A percentile compares a stretch with the other conserved stretches of the same genome.
phyloP scores from a whole-genome alignment of 352 stramenopile species.

The Phytophthora niederhauseri region DNA sequence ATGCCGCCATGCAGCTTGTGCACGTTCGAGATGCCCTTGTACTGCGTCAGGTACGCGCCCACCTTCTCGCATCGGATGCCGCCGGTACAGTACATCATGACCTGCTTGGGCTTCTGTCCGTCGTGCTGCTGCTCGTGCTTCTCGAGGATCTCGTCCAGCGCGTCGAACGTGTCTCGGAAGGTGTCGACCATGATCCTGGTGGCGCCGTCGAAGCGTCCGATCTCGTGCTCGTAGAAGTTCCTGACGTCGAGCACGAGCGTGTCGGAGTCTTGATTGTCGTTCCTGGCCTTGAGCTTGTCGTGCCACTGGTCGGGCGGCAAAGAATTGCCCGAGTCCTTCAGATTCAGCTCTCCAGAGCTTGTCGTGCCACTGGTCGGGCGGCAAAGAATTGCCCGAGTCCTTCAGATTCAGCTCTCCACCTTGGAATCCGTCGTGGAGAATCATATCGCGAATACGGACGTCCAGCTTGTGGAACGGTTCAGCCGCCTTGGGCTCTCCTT shows the following conservation, averaged over 20 bases:
- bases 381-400: constrained; percentile 7
- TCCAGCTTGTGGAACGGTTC: constrained; percentile 79
- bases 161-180: constrained; percentile 60
- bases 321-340: constrained; percentile 20
- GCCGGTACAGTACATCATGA: constrained; percentile 75
- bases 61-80: constrained; percentile 74
- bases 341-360: constrained; percentile 36
- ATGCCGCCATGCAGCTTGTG: constrained; percentile 66
- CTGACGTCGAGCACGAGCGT: constrained; percentile 52
- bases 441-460: constrained; percentile 83
- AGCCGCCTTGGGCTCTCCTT: neutral
- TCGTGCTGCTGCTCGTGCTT: constrained; percentile 36
- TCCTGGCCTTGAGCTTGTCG: constrained; percentile 38
- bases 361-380: constrained; percentile 42
- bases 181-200: constrained; percentile 70
- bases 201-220: constrained; percentile 56
- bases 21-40: constrained; percentile 59
- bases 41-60: constrained; percentile 64
- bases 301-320: constrained; percentile 40
- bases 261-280: constrained; percentile 28
- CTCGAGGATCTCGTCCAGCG: constrained; percentile 52
- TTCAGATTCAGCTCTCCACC: constrained; percentile 10
- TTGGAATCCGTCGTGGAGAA: constrained; percentile 89
- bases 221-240: constrained; percentile 68
- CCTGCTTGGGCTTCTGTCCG: constrained; percentile 42